Evolutionary conservation across 345 rosid species (phyloP).

Genomic region (Iberis pinnata): DNA sequence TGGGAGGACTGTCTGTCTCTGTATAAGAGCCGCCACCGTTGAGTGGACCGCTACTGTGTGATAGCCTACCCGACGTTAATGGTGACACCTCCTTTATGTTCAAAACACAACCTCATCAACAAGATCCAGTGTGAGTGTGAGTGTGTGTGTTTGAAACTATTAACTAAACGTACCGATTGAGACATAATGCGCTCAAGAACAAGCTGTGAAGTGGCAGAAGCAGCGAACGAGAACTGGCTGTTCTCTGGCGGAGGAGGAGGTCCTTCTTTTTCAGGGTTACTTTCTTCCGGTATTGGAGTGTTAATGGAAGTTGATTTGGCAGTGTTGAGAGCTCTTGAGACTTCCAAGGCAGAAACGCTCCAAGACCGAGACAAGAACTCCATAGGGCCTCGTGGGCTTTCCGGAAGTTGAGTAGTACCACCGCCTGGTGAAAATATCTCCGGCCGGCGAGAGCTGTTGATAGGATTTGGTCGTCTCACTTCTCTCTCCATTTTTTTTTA

Average conservation of each 20-base stretch:
- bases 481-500: constrained; percentile 34
- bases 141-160: neutral
- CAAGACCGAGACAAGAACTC: constrained; percentile 90
- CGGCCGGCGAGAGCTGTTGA: constrained; percentile 35
- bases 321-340: constrained; percentile 57
- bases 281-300: constrained; percentile 59
- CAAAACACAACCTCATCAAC: constrained; percentile 2
- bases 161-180: constrained; percentile 52
- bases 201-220: constrained; percentile 79
- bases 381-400: constrained; percentile 86
- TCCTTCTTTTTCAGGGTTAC: constrained; percentile 29
- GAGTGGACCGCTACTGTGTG: constrained; percentile 91
- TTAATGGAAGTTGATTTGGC: constrained; percentile 35
- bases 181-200: constrained; percentile 96
- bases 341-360: constrained; percentile 77
- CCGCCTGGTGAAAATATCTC: constrained; percentile 26
- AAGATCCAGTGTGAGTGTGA: neutral
- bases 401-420: constrained; percentile 44
- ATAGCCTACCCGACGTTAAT: constrained; percentile 83
- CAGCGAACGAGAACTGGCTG: constrained; percentile 56
- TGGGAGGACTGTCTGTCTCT: constrained; percentile 70
- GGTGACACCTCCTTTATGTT: constrained; percentile 84
- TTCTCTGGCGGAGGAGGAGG: constrained; percentile 17
- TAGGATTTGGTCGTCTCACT: constrained; percentile 33
- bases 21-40: constrained; percentile 46